Conservation (phyloP, 2,329 filamentous ascomycete genomes). For the Phymatotrichopsis omnivora region DNA sequence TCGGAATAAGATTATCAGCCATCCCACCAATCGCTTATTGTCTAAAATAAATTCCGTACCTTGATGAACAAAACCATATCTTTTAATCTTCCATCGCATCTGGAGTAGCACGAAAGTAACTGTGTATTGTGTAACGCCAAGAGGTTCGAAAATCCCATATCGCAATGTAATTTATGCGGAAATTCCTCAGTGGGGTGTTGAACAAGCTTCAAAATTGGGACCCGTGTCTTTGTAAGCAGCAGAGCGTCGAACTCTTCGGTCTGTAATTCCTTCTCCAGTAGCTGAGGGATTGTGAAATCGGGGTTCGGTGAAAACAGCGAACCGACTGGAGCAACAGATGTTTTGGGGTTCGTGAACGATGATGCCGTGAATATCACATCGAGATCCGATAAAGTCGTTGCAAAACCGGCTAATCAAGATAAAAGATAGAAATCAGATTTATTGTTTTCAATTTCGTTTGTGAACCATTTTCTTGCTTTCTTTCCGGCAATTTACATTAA, state of each 20-base stretch:
- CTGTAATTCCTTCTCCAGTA: slow-evolving; percentile 66
- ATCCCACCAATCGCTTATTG: neutral
- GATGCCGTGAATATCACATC: slow-evolving; percentile 65
- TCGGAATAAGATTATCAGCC: slow-evolving; percentile 3
- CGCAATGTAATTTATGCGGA: slow-evolving; percentile 43
- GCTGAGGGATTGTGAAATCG: slow-evolving; percentile 50
- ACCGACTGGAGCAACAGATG: slow-evolving; percentile 15
- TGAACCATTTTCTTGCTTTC: neutral
- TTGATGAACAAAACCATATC: slow-evolving; percentile 79
- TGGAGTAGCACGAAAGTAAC: slow-evolving; percentile 72
- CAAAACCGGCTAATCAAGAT: slow-evolving; percentile 53
- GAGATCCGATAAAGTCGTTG: slow-evolving; percentile 80
- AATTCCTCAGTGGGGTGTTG: slow-evolving; percentile 26
- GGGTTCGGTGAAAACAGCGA: slow-evolving; percentile 41
- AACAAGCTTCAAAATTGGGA: slow-evolving; percentile 72
- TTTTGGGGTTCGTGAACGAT: slow-evolving; percentile 45
- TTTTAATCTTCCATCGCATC: slow-evolving; percentile 65
- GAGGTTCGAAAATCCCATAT: slow-evolving; percentile 76
- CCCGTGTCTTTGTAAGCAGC: slow-evolving; percentile 64
- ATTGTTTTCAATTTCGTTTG: slow-evolving; percentile 4
- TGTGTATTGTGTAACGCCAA: slow-evolving; percentile 75
- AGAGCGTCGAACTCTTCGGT: slow-evolving; percentile 63
- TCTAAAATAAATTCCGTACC: slow-evolving; percentile 21
- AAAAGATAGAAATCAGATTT: slow-evolving; percentile 14
- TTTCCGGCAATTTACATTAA: neutral